A percentile compares a stretch with the other conserved stretches of the same genome.
Evolutionary conservation across 129 eudicot genomes (phyloP).

Genomic region (Flaveria brownii): DNA sequence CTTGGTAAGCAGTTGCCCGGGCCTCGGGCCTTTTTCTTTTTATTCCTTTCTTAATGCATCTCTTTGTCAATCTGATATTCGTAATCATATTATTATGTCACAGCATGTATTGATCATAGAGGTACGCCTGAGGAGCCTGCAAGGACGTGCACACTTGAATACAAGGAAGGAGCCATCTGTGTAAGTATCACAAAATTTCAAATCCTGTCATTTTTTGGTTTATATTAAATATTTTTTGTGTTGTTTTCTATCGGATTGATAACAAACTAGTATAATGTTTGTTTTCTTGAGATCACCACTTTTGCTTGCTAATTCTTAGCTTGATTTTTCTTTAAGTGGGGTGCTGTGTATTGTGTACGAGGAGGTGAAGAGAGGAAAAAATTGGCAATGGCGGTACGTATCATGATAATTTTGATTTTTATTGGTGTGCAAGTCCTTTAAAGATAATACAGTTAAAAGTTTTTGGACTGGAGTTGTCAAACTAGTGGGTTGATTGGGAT

Average conservation of each 20-base stretch:
- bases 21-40: background rate
- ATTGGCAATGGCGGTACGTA: conserved; percentile 78
- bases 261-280: background rate
- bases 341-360: conserved; percentile 83
- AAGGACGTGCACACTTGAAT: conserved; percentile 89
- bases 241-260: background rate
- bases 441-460: background rate
- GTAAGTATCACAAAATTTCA: conserved; percentile 46
- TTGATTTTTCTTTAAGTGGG: conserved; percentile 62
- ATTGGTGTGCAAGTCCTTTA: background rate
- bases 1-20: conserved; percentile 50
- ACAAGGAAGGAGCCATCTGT: conserved; percentile 69
- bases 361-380: conserved; percentile 87
- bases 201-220: background rate
- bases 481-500: no score
- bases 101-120: conserved; percentile 98
- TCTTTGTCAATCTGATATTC: background rate
- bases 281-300: background rate
- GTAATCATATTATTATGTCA: conserved; percentile 4
- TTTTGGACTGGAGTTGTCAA: background rate
- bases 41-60: background rate
- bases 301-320: background rate
- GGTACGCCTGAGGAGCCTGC: conserved; percentile 98
- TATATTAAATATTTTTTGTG: background rate
- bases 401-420: conserved; percentile 4